These are phyloP conservation scores for Corinectria fuckeliana DNA, from an alignment of 2,329 filamentous ascomycete genomes.

Conservation along the genomic window DNA sequence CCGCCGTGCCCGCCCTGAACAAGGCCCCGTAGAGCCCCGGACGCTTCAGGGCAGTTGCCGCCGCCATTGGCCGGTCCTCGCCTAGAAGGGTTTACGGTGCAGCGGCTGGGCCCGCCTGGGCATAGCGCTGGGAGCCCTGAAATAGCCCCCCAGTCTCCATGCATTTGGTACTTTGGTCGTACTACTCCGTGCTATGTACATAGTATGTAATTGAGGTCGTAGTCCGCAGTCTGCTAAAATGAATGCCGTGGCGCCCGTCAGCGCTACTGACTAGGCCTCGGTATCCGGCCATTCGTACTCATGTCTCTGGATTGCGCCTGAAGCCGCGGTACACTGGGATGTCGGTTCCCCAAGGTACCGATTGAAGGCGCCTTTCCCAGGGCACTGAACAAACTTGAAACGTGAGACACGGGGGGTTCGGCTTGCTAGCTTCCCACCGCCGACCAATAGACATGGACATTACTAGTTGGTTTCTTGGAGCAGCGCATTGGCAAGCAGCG, in stretches of 20 bases:
- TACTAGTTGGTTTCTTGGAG: not conserved
- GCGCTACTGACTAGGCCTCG: not conserved
- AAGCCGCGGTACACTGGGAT: no score
- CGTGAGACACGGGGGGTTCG: not conserved
- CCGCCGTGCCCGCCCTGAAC: not conserved
- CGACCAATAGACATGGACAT: not conserved
- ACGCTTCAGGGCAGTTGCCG: not conserved
- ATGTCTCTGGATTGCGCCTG: no score
- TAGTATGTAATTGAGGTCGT: not conserved
- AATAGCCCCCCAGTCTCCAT: not conserved
- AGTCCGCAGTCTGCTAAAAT: not conserved
- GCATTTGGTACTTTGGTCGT: not conserved
- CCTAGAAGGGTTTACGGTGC: slow-evolving; percentile 24
- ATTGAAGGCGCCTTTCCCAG: no score
- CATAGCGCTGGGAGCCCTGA: slow-evolving; percentile 15
- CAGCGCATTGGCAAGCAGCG: not conserved
- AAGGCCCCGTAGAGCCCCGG: slow-evolving; percentile 16
- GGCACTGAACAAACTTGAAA: slow-evolving; percentile 24
- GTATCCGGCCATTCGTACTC: no score
- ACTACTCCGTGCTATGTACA: slow-evolving; percentile 18
- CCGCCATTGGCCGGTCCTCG: slow-evolving; percentile 26
- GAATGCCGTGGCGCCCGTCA: not conserved
- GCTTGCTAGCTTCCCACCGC: slow-evolving; percentile 1
- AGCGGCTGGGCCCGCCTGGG: slow-evolving; percentile 36
- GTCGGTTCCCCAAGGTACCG: no score